Evolutionary conservation across 2,329 filamentous ascomycete species (phyloP).

Genomic region (Claviceps paspali): DNA sequence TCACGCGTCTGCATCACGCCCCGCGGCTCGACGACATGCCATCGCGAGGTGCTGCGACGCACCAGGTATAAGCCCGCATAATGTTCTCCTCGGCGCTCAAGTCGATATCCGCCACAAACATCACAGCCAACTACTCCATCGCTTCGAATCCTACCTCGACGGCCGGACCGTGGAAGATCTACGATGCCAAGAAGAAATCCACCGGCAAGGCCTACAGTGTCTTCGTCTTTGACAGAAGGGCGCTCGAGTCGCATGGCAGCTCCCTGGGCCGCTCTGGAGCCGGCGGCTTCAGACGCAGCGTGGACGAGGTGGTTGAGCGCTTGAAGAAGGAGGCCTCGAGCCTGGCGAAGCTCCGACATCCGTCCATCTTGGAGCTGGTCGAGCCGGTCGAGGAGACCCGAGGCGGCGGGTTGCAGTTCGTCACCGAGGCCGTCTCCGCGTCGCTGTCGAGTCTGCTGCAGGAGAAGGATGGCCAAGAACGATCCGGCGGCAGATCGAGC

Average conservation of each 20-base stretch:
- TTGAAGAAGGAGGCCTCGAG: conserved; percentile 85
- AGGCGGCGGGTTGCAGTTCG: conserved; percentile 85
- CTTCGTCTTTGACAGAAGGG: conserved; percentile 88
- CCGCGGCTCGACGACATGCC: conserved; percentile 12
- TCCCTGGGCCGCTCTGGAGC: conserved; percentile 29
- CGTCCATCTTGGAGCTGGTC: conserved; percentile 78
- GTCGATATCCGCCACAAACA: conserved; percentile 80
- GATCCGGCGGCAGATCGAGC: conserved; percentile 53
- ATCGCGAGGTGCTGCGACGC: conserved; percentile 9
- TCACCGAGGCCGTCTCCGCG: conserved; percentile 78
- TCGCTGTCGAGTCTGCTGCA: conserved; percentile 69
- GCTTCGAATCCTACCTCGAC: conserved; percentile 60
- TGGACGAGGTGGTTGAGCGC: conserved; percentile 82
- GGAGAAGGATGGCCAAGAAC: conserved; percentile 82
- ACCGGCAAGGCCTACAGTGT: conserved; percentile 80
- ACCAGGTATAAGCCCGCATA: conserved; percentile 11
- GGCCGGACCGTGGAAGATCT: conserved; percentile 92
- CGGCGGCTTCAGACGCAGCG: conserved; percentile 58
- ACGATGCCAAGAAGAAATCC: conserved; percentile 92
- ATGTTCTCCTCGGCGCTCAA: conserved; percentile 95
- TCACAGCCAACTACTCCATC: conserved; percentile 79
- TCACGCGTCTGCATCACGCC: conserved; percentile 1
- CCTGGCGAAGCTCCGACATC: conserved; percentile 76
- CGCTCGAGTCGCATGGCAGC: conserved; percentile 46
- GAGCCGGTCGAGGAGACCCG: conserved; percentile 93